A percentile compares a stretch with the other conserved stretches of the same genome.
Conservation (phyloP, 106 monocot genomes). For the Platanthera zijinensis region DNA sequence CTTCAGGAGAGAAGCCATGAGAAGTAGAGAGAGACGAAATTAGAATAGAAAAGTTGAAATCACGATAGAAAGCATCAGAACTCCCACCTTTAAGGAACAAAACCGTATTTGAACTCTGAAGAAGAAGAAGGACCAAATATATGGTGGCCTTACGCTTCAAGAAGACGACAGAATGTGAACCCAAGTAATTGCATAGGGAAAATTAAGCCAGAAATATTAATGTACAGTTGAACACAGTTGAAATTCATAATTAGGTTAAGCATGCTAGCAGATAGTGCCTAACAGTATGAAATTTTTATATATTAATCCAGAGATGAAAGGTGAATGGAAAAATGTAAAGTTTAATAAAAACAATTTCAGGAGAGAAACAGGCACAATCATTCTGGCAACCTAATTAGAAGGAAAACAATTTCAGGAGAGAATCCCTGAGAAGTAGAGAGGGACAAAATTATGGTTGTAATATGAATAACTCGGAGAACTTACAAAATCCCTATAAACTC, state of each 20-base stretch:
- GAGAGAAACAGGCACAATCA: no score
- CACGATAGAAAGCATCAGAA: neutral
- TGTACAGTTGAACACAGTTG: neutral
- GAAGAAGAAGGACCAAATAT: neutral
- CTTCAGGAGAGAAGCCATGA: neutral
- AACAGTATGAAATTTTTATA: neutral
- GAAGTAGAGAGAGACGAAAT: neutral
- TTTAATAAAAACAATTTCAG: neutral
- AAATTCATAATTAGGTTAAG: conserved; percentile 2
- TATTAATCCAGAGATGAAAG: neutral
- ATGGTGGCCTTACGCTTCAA: neutral
- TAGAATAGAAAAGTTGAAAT: neutral
- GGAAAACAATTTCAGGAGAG: no score
- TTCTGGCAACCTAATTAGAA: no score
- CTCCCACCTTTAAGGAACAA: conserved; percentile 7
- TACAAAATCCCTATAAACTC: no score
- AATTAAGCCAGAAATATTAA: neutral
- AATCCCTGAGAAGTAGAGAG: no score
- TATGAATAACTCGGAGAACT: no score
- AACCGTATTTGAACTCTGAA: neutral
- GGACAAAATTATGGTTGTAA: no score
- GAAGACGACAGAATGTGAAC: neutral
- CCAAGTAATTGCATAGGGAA: neutral
- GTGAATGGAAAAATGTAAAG: neutral
- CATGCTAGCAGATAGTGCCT: neutral